Conservation (phyloP, 1,284 basidiomycete species). For the Trichosporon sp. region DNA sequence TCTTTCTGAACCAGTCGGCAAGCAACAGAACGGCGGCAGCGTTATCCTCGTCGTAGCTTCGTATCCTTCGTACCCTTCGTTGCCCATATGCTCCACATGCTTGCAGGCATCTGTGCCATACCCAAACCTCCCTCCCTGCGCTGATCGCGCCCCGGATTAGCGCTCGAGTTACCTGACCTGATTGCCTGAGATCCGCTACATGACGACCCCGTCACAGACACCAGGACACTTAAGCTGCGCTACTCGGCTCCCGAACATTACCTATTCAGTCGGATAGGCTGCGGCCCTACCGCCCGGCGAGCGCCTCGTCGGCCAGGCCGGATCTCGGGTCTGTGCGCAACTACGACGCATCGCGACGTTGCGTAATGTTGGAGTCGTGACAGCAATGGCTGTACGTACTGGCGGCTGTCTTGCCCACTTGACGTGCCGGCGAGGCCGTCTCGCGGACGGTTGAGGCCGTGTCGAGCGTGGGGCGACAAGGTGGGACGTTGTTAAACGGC, state of each 20-base stretch:
- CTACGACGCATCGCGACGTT: not conserved
- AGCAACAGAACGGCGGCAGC: not conserved
- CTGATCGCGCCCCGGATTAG: not conserved
- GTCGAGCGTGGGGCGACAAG: not conserved
- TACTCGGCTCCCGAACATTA: not conserved
- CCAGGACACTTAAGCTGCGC: not conserved
- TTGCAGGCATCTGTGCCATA: not conserved
- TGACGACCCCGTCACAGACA: not conserved
- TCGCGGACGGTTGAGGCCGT: not conserved
- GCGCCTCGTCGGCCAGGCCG: not conserved
- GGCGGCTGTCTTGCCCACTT: not conserved
- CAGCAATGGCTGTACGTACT: not conserved
- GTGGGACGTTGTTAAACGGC: not conserved
- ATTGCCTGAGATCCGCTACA: not conserved
- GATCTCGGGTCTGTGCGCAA: not conserved
- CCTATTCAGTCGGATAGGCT: not conserved
- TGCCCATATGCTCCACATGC: not conserved
- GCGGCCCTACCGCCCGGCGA: not conserved
- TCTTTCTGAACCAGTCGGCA: not conserved
- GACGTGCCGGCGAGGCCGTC: not conserved
- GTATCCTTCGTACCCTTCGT: not conserved
- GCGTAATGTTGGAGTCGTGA: not conserved
- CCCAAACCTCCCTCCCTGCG: too few species aligned
- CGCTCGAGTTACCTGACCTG: not conserved
- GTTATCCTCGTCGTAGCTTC: not conserved